These are phyloP conservation scores for Eimeria tenella DNA, from an alignment of 169 alveolate genomes.

Conservation along the genomic window DNA sequence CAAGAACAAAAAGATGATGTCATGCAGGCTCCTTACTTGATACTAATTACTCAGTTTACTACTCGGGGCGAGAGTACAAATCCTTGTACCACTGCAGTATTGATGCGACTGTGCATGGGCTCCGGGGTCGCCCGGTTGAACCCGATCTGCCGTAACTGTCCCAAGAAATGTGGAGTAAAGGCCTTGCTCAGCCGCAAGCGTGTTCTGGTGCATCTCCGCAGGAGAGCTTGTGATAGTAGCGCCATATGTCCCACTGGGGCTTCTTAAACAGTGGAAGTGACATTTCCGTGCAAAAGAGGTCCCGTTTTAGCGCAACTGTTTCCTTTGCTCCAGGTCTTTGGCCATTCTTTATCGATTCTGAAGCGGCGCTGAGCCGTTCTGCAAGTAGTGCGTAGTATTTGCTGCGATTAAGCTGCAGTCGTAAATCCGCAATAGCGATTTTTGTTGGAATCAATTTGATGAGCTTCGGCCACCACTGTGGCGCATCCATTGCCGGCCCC, in stretches of 20 bases:
- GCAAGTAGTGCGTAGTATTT: background rate
- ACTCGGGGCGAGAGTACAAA: too few species aligned
- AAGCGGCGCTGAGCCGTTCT: background rate
- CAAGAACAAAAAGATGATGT: too few species aligned
- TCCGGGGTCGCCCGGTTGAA: too few species aligned
- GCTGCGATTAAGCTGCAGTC: background rate
- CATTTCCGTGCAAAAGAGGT: background rate
- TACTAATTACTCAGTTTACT: too few species aligned
- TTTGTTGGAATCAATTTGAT: background rate
- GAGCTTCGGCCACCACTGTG: background rate
- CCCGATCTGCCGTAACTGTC: too few species aligned
- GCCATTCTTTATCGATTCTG: background rate
- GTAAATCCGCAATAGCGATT: background rate
- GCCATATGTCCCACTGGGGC: background rate
- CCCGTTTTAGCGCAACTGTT: background rate
- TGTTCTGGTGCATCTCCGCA: too few species aligned
- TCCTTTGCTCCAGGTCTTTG: background rate
- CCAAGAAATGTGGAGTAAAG: too few species aligned
- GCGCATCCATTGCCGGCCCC: constrained; percentile 4
- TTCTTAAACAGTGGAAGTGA: background rate
- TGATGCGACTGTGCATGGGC: too few species aligned
- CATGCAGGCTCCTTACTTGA: too few species aligned
- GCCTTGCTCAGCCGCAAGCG: too few species aligned
- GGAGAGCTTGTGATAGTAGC: too few species aligned
- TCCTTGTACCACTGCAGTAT: too few species aligned